Evolutionary conservation across 768 basidiomycete species (phyloP), one percentile per base, ranked within the genome.

Genomic region (Dacryopinax primogenitus): DNA sequence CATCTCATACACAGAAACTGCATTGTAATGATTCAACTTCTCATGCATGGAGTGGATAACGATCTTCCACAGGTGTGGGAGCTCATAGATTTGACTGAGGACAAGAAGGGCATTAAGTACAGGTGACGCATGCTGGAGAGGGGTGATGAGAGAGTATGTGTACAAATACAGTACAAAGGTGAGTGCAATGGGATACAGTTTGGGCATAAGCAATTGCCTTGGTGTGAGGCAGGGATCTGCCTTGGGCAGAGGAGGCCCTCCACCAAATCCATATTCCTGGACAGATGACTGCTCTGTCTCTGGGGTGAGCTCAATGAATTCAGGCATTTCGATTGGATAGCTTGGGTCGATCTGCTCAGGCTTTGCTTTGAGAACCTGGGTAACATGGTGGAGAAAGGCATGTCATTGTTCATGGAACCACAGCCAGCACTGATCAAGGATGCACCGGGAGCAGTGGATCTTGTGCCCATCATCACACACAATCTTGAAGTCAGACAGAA

Each of bases 31-130:
- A 33, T 86, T 88, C 33, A 97, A 75, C 16, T 87, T 83, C 23
- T 86, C 84, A 72, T 98, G 95, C 86, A 98, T 90, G 3, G 92
- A 90, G 74, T 98, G 94, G 69, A 88, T 88, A n/a, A 91, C 90
- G 23, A 94, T 78, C 4, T 78, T 78, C 68, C 86, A 83, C 21
- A 99, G 77, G 72, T 94, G 85, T 1, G 79, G 73, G 63, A 96
- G 80, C 39, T 84, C 78, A 75, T 98, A 98, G 64, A 86, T 92
- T 66, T 84, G 88, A 11, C 89, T 82, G 33, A 99, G 79, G 47
- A 95, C 80, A 65, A 97, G 76, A 15, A 99, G 79, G 68, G 92
- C 90, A 70, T 88, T 88, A 51, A 98, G 80, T 30, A 97, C 88
- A 1, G 92, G 86, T 3, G 92, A 89, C 6, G 89, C 86, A 70